Percentiles rank a stretch among this genome's conserved stretches.
These are phyloP conservation scores for Microcos paniculata DNA, from an alignment of 345 rosid genomes.

Conservation along the genomic window DNA sequence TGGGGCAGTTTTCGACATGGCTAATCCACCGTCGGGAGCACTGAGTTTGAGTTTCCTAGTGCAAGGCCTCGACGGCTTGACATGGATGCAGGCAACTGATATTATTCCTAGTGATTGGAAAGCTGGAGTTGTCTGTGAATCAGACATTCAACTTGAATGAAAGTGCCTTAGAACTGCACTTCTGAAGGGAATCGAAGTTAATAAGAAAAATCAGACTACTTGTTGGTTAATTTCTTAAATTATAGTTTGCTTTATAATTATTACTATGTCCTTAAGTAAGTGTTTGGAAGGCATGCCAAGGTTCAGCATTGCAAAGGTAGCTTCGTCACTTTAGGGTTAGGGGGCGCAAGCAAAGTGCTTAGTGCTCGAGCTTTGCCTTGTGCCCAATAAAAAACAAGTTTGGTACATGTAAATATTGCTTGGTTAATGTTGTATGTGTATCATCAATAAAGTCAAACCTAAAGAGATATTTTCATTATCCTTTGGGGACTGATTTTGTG, in stretches of 20 bases:
- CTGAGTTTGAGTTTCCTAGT: slow-evolving; percentile 57
- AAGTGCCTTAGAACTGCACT: slow-evolving; percentile 2
- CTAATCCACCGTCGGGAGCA: slow-evolving; percentile 55
- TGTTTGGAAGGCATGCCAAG: slow-evolving; percentile 3
- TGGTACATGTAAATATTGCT: not conserved
- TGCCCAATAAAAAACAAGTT: not conserved
- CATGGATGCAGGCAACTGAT: slow-evolving; percentile 56
- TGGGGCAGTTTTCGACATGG: slow-evolving; percentile 68
- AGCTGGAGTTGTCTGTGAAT: slow-evolving; percentile 58
- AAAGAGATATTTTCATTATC: not conserved
- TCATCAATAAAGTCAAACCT: not conserved
- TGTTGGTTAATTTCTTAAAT: not conserved
- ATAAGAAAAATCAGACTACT: not conserved
- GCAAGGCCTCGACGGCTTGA: slow-evolving; percentile 37
- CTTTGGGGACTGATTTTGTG: not conserved
- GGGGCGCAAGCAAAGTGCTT: not conserved
- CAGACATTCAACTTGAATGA: slow-evolving; percentile 50
- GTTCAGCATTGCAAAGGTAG: too few species aligned
- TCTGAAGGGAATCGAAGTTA: too few species aligned
- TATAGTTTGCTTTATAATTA: not conserved
- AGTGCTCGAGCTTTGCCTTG: not conserved
- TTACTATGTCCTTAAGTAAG: not conserved
- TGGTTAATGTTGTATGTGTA: not conserved
- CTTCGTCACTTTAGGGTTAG: too few species aligned
- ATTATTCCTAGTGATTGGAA: slow-evolving; percentile 65